Conservation (phyloP, 2,329 filamentous ascomycete species). For the Penicillium sp. region DNA sequence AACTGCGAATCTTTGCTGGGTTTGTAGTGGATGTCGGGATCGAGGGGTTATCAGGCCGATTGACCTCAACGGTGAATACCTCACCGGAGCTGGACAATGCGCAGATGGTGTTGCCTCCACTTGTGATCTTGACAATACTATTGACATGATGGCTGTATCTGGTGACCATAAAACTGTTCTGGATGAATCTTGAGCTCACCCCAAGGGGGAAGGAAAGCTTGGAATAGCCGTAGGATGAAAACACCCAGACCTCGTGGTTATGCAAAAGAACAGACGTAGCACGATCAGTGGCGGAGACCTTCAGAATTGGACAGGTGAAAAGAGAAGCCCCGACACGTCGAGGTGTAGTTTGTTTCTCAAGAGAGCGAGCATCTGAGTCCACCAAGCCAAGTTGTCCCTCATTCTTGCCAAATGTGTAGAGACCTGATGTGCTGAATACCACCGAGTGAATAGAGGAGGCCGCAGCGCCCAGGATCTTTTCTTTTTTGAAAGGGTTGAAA, state of each 20-base stretch:
- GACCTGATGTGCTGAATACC: constrained; percentile 74
- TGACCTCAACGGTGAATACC: constrained; percentile 81
- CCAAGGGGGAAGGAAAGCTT: constrained; percentile 81
- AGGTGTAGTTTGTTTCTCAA: constrained; percentile 79
- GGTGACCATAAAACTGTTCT: constrained; percentile 65
- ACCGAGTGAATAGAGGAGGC: constrained; percentile 92
- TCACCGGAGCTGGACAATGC: constrained; percentile 83
- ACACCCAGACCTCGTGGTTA: constrained; percentile 87
- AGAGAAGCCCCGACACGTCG: constrained; percentile 86
- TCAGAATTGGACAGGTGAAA: constrained; percentile 70
- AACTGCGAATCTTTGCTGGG: constrained; percentile 82
- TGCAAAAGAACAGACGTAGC: constrained; percentile 84
- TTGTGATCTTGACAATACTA: constrained; percentile 73
- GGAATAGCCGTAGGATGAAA: constrained; percentile 95
- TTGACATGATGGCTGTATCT: constrained; percentile 66
- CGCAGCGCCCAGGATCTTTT: constrained; percentile 76
- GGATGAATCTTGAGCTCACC: constrained; percentile 68
- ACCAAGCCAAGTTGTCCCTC: constrained; percentile 90
- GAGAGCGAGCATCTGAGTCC: constrained; percentile 89
- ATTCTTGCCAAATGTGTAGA: constrained; percentile 96
- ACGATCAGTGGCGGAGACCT: constrained; percentile 84
- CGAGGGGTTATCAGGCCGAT: constrained; percentile 64
- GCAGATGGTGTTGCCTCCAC: constrained; percentile 88
- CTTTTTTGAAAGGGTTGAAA: constrained; percentile 87
- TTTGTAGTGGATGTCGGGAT: constrained; percentile 80